Evolutionary conservation across 73 alveolate genomes (phyloP).

Genomic region (Stentor coeruleus): DNA sequence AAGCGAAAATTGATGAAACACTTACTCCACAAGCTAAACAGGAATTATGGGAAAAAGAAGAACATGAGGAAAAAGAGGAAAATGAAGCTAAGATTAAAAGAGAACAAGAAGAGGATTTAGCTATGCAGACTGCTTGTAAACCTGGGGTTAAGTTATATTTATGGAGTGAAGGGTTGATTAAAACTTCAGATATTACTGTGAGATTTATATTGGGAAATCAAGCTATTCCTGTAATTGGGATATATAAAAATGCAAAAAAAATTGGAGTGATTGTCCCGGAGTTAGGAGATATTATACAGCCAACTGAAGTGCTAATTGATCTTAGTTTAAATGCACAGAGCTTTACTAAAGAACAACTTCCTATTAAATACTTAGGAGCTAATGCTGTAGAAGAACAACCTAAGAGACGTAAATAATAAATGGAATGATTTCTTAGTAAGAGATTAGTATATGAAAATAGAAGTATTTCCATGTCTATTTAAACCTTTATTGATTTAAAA

Average conservation of each 20-base stretch:
- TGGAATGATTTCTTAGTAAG: slow-evolving; percentile 34
- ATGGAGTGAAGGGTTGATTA: slow-evolving; percentile 43
- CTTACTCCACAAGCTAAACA: slow-evolving; percentile 73
- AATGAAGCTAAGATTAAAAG: slow-evolving; percentile 39
- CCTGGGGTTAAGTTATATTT: slow-evolving; percentile 43
- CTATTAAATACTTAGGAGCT: slow-evolving; percentile 43
- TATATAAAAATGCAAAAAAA: slow-evolving; percentile 44
- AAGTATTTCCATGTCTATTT: too few relatives aligned
- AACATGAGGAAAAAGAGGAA: slow-evolving; percentile 69
- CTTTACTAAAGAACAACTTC: slow-evolving; percentile 51
- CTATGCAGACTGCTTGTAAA: slow-evolving; percentile 44
- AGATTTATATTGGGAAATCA: slow-evolving; percentile 22
- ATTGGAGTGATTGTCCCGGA: slow-evolving; percentile 59
- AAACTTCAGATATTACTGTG: slow-evolving; percentile 22
- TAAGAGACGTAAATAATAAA: slow-evolving; percentile 37
- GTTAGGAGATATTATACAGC: slow-evolving; percentile 48
- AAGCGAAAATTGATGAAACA: slow-evolving; percentile 66
- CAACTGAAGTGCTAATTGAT: slow-evolving; percentile 29
- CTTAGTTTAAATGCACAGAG: slow-evolving; percentile 48
- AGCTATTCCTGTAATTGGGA: slow-evolving; percentile 18
- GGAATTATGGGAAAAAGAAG: slow-evolving; percentile 78
- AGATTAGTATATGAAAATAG: too few relatives aligned
- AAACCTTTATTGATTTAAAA: too few relatives aligned
- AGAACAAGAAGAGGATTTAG: slow-evolving; percentile 56
- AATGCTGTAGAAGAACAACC: slow-evolving; percentile 44